Base-by-base conservation (phyloP, 495 filamentous ascomycete species). In the Daldinia loculata region DNA sequence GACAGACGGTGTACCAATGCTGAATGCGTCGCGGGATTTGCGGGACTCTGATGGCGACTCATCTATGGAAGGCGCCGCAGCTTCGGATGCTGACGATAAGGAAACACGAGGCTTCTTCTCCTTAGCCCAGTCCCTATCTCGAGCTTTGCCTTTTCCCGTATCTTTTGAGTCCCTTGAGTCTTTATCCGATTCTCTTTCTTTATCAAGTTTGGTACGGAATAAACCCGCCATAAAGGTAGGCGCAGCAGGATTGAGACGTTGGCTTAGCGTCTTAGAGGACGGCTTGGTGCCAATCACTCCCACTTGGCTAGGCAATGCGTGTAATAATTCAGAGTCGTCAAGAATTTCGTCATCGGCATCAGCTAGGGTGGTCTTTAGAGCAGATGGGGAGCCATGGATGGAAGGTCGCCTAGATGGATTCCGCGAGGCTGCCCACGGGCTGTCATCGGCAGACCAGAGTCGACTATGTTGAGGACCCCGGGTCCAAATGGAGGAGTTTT, bases 21-120 rank as follows among this genome's bases (percentile, higher is more conserved):
- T 82, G 39, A 71, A 73, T 4, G 69, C 76, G 50, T 85, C 83
- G 22, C 84, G 81, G 1, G 91, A 93, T 45, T 82, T 83, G 39
- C 90, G 89, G 30, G 89, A 84, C 30, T 89, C 88, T 0, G 85
- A 82, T 5, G 89, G 86, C 34, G 89, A 92, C 12, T 87, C 78
- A 39, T 80, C 83, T 22, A 80, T 56, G 19, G 75, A 72, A 32
- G 70, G 71, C 9, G 80, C 77, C 50, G 84, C 83, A 55, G 82
- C 80, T 11, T 81, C 73, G 3, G 75, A 77, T n/a, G 65, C 65
- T 3, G 71, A 74, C 17, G 75, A 73, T 6, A 76, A 55, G 11
- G 75, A 76, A 17, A 74, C 59, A 19, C 75, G 70, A 9, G 86
- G 70, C 17, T 68, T 77, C 63, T 78, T 84, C 5, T 85, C 85